Evolutionary conservation across 2,329 filamentous ascomycete genomes (phyloP).

Genomic region (Penicillium sp.): DNA sequence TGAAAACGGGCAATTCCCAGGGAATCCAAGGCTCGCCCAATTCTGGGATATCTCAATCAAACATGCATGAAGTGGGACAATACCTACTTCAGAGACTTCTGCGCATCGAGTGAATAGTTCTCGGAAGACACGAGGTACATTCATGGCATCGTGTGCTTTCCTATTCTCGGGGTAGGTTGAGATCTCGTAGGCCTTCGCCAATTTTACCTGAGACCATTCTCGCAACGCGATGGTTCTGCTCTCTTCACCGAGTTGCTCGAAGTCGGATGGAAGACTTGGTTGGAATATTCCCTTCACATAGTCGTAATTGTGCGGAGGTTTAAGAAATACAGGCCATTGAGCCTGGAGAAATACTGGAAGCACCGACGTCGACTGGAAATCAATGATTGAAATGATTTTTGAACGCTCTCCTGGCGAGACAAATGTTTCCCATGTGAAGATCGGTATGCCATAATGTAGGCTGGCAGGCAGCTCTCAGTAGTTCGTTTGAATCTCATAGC

Average conservation of each 20-base stretch:
- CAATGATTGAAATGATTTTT: slow-evolving; percentile 34
- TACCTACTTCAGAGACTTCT: slow-evolving; percentile 36
- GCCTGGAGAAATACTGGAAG: slow-evolving; percentile 39
- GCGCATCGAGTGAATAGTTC: slow-evolving; percentile 43
- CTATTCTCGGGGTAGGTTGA: not conserved
- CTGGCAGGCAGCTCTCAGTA: not conserved
- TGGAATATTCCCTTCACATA: slow-evolving; percentile 19
- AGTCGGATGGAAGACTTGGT: not conserved
- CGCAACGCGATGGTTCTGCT: not conserved
- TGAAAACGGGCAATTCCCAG: not conserved
- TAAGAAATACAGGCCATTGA: slow-evolving; percentile 35
- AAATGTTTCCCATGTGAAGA: not conserved
- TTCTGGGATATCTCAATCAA: slow-evolving; percentile 40
- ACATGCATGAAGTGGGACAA: slow-evolving; percentile 42
- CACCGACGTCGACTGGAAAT: slow-evolving; percentile 35
- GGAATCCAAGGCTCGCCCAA: slow-evolving; percentile 34
- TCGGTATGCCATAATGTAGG: slow-evolving; percentile 1
- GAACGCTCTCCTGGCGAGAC: slow-evolving; percentile 19
- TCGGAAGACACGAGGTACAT: not conserved
- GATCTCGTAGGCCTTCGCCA: not conserved
- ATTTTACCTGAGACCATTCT: not conserved
- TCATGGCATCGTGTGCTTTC: not conserved
- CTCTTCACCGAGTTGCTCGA: not conserved
- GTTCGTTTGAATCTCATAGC: not conserved
- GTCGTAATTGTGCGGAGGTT: slow-evolving; percentile 30